Percentiles rank a stretch among this genome's conserved stretches.
Conservation (phyloP, 1,284 basidiomycete species). For the Leucoagaricus sp. region DNA sequence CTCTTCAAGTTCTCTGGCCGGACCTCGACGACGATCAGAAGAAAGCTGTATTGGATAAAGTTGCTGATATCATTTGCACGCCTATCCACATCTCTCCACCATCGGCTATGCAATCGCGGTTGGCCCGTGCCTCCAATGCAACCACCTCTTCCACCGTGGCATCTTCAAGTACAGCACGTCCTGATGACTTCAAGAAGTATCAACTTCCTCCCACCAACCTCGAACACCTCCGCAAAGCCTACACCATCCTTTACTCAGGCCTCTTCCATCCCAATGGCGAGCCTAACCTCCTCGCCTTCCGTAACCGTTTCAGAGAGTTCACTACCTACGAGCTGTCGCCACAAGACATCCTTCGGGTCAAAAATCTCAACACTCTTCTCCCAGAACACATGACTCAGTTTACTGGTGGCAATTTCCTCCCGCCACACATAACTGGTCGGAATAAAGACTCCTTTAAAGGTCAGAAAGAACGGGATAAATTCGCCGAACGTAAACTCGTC, state of each 20-base stretch:
- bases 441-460: conserved; percentile 10
- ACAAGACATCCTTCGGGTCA: conserved; percentile 5
- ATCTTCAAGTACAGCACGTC: background rate
- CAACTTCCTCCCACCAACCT: conserved; percentile 8
- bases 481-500: conserved; percentile 5
- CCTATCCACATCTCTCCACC: conserved; percentile 10
- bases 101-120: background rate
- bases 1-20: conserved; percentile 6
- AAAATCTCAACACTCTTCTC: conserved; percentile 10
- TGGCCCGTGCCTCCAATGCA: background rate
- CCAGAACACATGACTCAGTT: conserved; percentile 13
- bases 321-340: conserved; percentile 9
- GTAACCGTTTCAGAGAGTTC: conserved; percentile 8
- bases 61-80: conserved; percentile 13
- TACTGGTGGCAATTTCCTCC: conserved; percentile 13
- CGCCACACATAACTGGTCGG: conserved; percentile 11
- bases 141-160: background rate
- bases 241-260: conserved; percentile 8
- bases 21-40: conserved; percentile 7
- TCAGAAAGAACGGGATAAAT: conserved; percentile 11
- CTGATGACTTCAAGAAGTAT: background rate
- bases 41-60: conserved; percentile 11
- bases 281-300: conserved; percentile 4
- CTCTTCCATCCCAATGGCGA: conserved; percentile 13
- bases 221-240: conserved; percentile 10